Evolutionary conservation across 768 basidiomycete species (phyloP), one percentile per base, ranked within the genome.

Genomic region (Collybiopsis confluens): DNA sequence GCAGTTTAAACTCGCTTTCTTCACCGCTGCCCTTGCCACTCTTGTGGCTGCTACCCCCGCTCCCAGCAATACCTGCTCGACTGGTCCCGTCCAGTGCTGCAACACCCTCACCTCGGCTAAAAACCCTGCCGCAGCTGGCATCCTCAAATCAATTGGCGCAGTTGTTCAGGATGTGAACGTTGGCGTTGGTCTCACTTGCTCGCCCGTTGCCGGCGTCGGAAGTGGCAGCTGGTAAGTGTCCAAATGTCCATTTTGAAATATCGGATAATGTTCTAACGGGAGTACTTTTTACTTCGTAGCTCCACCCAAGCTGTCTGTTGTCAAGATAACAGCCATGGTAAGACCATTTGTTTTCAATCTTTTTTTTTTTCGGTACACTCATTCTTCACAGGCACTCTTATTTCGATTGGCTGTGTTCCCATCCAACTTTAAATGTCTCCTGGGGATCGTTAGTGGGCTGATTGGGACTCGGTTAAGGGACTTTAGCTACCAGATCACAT

Each of bases 111-210:
- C 37, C 13, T 13, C 37, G 16, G 50, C 58, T 11, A n/a, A 26
- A 2, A 41, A 36, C n/a, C 15, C 2, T 9, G 8, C 24, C 18
- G n/a, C 21, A 4, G n/a, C 26, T 4, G 6, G 35, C 1, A n/a
- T 41, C 13, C 38, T 40, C 9, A 38, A 26, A 3, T 11, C 30
- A 4, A 7, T 52, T 7, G 50, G 50, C 23, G 23, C 59, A 42
- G 88, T 87, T 64, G 68, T 90, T 5, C 77, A 88, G 4, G 86
- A 20, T 16, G 6, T 40, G 37, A 26, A 23, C 18, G 37, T 37
- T 16, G 16, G 13, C 4, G 24, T 58, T 24, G 38, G 16, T 15
- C 30, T 35, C 16, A 27, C 33, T 3, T 58, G 57, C 48, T 35
- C 37, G 10, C 36, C 43, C 30, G 20, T 41, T 13, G 33, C 20